Evolutionary conservation across 805 yeast genomes (phyloP).

Genomic region (Candida ortonii): DNA sequence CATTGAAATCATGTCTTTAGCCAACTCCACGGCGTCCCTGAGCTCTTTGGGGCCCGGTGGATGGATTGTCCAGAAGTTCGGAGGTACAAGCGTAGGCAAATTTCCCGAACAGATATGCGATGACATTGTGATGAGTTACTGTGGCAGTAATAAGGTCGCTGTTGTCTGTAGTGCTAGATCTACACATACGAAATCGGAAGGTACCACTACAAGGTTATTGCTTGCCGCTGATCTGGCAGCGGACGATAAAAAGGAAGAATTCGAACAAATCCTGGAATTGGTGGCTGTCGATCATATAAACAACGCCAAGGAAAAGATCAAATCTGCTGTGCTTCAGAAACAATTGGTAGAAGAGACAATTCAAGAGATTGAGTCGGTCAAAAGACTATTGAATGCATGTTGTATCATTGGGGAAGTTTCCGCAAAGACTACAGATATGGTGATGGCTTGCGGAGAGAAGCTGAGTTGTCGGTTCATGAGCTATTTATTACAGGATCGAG

Average conservation of each 20-base stretch:
- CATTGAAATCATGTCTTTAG: too few relatives aligned
- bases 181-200: constrained; percentile 86
- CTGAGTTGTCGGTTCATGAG: constrained; percentile 88
- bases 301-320: constrained; percentile 62
- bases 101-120: constrained; percentile 83
- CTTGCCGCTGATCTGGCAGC: constrained; percentile 79
- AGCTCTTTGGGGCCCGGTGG: constrained; percentile 31
- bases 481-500: constrained; percentile 76
- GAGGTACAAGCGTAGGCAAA: constrained; percentile 97
- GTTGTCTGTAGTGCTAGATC: constrained; percentile 97
- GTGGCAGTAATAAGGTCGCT: constrained; percentile 65
- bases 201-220: constrained; percentile 86
- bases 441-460: constrained; percentile 93
- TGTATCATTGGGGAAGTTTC: constrained; percentile 89
- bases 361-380: constrained; percentile 64
- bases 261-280: constrained; percentile 53
- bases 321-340: constrained; percentile 41
- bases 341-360: constrained; percentile 58
- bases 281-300: constrained; percentile 75
- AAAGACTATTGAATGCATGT: constrained; percentile 77
- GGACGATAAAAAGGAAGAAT: constrained; percentile 51
- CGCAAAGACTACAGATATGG: constrained; percentile 80
- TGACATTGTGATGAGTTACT: constrained; percentile 71
- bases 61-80: constrained; percentile 91
- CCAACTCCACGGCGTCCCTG: constrained; percentile 24